Conservation (phyloP, 2,329 filamentous ascomycete genomes). For the Pyrenophora seminiperda region DNA sequence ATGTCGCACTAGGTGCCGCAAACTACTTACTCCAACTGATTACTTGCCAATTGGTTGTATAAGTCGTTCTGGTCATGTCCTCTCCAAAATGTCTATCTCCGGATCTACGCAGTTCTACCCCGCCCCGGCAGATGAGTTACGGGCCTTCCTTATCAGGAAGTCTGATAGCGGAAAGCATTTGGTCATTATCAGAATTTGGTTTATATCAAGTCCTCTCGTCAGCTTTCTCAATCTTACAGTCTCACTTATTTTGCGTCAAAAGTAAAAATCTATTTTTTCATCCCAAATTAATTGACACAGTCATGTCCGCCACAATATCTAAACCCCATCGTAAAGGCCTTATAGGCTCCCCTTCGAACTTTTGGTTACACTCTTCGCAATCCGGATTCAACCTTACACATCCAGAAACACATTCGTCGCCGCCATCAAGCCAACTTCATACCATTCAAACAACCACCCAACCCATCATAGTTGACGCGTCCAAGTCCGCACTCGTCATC, state of each 20-base stretch:
- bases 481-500: conserved; percentile 48
- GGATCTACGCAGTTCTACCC: conserved; percentile 23
- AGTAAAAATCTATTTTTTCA: too few species aligned
- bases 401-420: conserved; percentile 37
- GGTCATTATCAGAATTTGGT: background rate
- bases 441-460: conserved; percentile 33
- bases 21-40: too few species aligned
- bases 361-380: conserved; percentile 53
- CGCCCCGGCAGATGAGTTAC: conserved; percentile 13
- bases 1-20: too few species aligned
- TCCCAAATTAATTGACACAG: background rate
- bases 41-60: background rate
- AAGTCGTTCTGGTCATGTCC: conserved; percentile 6
- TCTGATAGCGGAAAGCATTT: conserved; percentile 9
- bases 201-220: too few species aligned
- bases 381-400: conserved; percentile 56
- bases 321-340: conserved; percentile 38
- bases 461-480: conserved; percentile 42
- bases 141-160: conserved; percentile 21
- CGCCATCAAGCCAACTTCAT: conserved; percentile 18
- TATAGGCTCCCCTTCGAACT: conserved; percentile 51
- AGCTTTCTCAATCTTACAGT: too few species aligned
- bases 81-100: conserved; percentile 16
- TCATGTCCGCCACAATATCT: conserved; percentile 8
- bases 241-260: too few species aligned